Evolutionary conservation across 495 filamentous ascomycete species (phyloP).

Genomic region (Xylaria flabelliformis): DNA sequence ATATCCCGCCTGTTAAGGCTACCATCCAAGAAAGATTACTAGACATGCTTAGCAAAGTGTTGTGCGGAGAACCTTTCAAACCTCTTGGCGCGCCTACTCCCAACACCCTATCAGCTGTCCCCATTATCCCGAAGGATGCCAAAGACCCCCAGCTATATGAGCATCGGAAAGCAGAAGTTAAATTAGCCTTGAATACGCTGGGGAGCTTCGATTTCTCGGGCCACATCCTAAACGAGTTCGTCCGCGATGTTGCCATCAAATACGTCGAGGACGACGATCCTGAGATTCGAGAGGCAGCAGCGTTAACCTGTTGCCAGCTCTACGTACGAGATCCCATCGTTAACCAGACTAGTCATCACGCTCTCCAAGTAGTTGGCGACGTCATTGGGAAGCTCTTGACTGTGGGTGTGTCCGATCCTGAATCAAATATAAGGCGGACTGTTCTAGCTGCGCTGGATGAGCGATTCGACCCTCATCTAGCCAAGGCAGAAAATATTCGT

Average conservation of each 20-base stretch:
- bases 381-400: conserved; percentile 96
- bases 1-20: conserved; percentile 91
- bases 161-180: conserved; percentile 86
- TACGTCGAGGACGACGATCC: conserved; percentile 96
- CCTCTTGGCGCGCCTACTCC: conserved; percentile 82
- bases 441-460: conserved; percentile 88
- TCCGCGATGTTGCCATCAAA: conserved; percentile 96
- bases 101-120: conserved; percentile 69
- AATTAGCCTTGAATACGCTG: conserved; percentile 87
- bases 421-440: conserved; percentile 84
- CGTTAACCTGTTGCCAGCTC: conserved; percentile 95
- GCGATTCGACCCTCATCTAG: conserved; percentile 92
- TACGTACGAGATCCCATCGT: conserved; percentile 97
- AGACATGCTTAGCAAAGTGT: conserved; percentile 91
- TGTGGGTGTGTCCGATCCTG: conserved; percentile 89
- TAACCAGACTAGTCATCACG: conserved; percentile 94
- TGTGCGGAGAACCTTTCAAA: conserved; percentile 89
- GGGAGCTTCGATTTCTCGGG: conserved; percentile 96
- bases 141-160: conserved; percentile 73
- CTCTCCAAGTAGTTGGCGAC: conserved; percentile 93
- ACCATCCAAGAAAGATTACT: conserved; percentile 93
- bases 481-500: conserved; percentile 93
- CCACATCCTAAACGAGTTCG: conserved; percentile 95
- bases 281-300: conserved; percentile 91
- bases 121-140: conserved; percentile 85